Conservation (phyloP, 2,329 filamentous ascomycete species). For the Tolypocladium amazonense region DNA sequence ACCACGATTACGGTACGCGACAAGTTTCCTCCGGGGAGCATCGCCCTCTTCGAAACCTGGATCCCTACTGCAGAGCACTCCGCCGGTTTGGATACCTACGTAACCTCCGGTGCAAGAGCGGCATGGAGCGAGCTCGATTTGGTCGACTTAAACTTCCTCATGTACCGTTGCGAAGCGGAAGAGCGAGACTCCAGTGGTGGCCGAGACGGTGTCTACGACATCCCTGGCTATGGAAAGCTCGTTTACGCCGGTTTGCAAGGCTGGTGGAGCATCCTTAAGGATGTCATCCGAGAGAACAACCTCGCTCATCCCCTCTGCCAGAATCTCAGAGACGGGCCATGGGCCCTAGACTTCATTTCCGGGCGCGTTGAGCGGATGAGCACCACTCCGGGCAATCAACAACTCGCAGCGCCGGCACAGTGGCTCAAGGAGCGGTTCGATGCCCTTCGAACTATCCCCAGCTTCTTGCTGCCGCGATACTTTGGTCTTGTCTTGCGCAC, state of each 20-base stretch:
- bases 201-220: conserved; percentile 76
- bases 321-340: conserved; percentile 82
- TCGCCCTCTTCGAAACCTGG: conserved; percentile 93
- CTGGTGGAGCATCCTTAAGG: conserved; percentile 88
- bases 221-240: conserved; percentile 73
- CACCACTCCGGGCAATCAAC: conserved; percentile 48
- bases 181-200: conserved; percentile 70
- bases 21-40: conserved; percentile 84
- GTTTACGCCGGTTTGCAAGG: conserved; percentile 97
- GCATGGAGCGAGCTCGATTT: conserved; percentile 69
- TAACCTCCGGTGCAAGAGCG: conserved; percentile 68
- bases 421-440: conserved; percentile 84
- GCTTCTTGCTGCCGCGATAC: conserved; percentile 83
- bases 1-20: conserved; percentile 73
- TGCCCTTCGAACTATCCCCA: conserved; percentile 74
- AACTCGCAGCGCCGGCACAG: conserved; percentile 52
- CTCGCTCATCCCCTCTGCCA: conserved; percentile 89
- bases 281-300: conserved; percentile 80
- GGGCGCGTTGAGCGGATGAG: conserved; percentile 66
- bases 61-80: conserved; percentile 81
- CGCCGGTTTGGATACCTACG: conserved; percentile 72
- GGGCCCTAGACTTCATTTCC: conserved; percentile 83
- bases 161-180: conserved; percentile 88
- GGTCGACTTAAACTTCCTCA: conserved; percentile 78
- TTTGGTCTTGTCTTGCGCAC: conserved; percentile 84